A percentile compares a stretch with the other conserved stretches of the same genome.
Conservation (phyloP, 2,329 filamentous ascomycete species). For the Chrysoporthe puriensis region DNA sequence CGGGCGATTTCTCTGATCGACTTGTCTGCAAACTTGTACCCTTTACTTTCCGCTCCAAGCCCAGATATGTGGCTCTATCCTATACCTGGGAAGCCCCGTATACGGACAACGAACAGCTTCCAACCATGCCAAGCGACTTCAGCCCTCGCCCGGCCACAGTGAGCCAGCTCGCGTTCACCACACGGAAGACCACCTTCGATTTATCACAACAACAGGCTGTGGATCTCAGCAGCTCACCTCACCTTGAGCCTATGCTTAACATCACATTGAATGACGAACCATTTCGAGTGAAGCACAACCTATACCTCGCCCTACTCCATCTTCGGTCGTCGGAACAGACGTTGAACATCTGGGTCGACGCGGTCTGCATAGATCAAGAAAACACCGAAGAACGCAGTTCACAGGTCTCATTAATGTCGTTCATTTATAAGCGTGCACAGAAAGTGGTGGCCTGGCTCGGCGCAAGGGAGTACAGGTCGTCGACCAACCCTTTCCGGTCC, state of each 20-base stretch:
- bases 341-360: constrained; percentile 2
- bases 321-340: background rate
- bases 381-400: background rate
- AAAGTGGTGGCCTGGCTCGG: constrained; percentile 19
- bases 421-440: constrained; percentile 5
- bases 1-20: background rate
- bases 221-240: background rate
- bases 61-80: background rate
- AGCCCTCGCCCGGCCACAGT: background rate
- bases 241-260: background rate
- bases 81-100: constrained; percentile 1
- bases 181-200: background rate
- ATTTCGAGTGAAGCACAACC: background rate
- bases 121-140: background rate
- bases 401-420: constrained; percentile 6
- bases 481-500: background rate
- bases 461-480: background rate
- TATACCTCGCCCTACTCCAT: background rate
- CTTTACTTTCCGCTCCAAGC: background rate
- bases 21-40: background rate
- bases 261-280: background rate
- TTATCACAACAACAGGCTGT: background rate
- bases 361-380: constrained; percentile 3
- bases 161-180: background rate
- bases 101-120: background rate